Evolutionary conservation across 2,329 filamentous ascomycete species (phyloP).

Genomic region (Aspergillus sp.): DNA sequence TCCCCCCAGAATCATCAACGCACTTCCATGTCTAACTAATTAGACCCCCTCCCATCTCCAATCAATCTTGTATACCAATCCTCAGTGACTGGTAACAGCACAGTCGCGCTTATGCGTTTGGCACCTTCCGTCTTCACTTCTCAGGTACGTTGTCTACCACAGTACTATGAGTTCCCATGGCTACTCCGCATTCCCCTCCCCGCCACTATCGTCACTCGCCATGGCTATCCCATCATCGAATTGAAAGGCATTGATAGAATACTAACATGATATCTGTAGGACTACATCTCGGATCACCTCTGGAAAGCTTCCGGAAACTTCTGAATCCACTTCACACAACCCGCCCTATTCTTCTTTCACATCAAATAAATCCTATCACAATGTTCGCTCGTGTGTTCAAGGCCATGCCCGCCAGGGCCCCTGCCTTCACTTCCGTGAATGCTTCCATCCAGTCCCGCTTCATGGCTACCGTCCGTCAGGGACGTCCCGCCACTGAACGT

Average conservation of each 20-base stretch:
- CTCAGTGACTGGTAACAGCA: conserved; percentile 39
- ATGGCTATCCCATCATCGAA: not conserved
- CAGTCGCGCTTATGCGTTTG: conserved; percentile 78
- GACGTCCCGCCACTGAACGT: conserved; percentile 70
- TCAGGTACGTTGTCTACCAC: conserved; percentile 62
- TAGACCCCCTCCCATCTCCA: conserved; percentile 2
- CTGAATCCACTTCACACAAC: conserved; percentile 26
- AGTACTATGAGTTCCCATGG: no score
- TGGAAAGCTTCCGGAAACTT: conserved; percentile 68
- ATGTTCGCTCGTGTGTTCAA: conserved; percentile 61
- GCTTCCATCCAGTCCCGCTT: conserved; percentile 45
- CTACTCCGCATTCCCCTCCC: not conserved
- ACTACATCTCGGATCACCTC: conserved; percentile 71
- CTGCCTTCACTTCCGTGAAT: conserved; percentile 47
- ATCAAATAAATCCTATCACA: conserved; percentile 25
- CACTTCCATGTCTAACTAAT: conserved; percentile 31
- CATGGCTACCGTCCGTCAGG: conserved; percentile 70
- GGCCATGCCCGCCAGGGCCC: conserved; percentile 51
- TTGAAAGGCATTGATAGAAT: not conserved
- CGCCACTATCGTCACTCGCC: conserved; percentile 15
- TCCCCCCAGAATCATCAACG: conserved; percentile 11
- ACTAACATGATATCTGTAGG: conserved; percentile 42
- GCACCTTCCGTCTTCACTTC: conserved; percentile 83
- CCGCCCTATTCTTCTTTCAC: not conserved
- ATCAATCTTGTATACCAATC: conserved; percentile 17